These are phyloP conservation scores for Fusarium hostae DNA, from an alignment of 2,329 filamentous ascomycete species.

Conservation along the genomic window DNA sequence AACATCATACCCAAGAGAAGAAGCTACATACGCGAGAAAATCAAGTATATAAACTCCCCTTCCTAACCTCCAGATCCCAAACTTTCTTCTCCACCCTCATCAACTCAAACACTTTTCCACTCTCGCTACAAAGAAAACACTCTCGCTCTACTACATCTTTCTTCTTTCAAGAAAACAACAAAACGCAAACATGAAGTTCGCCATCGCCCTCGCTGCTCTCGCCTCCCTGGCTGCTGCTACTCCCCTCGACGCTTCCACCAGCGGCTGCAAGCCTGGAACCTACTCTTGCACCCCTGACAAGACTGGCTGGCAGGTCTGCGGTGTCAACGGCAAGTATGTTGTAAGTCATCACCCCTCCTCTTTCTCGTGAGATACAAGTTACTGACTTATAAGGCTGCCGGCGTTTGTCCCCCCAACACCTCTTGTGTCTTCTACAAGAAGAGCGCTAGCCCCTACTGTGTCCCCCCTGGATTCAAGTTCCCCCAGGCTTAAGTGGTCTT, in stretches of 20 bases:
- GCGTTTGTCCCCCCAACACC: constrained; percentile 51
- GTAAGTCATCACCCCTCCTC: constrained; percentile 43
- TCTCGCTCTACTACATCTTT: constrained; percentile 12
- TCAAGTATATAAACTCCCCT: constrained; percentile 26
- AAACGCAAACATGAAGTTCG: constrained; percentile 48
- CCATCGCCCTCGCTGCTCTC: constrained; percentile 36
- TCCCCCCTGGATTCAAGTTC: constrained; percentile 48
- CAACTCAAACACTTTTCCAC: constrained; percentile 16
- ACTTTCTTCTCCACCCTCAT: constrained; percentile 24
- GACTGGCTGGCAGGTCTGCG: constrained; percentile 51
- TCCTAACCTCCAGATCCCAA: neutral
- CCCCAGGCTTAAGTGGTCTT: constrained; percentile 31
- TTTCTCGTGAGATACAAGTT: neutral
- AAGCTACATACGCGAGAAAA: fast-evolving
- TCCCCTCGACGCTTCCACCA: constrained; percentile 19
- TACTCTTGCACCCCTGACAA: constrained; percentile 47
- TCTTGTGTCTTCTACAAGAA: constrained; percentile 50
- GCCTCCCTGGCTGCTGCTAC: constrained; percentile 36
- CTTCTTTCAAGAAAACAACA: neutral
- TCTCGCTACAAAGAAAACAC: constrained; percentile 19
- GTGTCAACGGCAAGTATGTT: constrained; percentile 45
- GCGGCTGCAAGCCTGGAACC: constrained; percentile 49
- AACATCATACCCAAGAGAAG: neutral
- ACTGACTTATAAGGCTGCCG: constrained; percentile 43
- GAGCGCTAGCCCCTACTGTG: constrained; percentile 54